Percentiles rank a stretch among this genome's conserved stretches.
These are phyloP conservation scores for Lunularia cruciata DNA, from an alignment of 225 moss, liverwort and hornwort genomes.

Conservation along the genomic window DNA sequence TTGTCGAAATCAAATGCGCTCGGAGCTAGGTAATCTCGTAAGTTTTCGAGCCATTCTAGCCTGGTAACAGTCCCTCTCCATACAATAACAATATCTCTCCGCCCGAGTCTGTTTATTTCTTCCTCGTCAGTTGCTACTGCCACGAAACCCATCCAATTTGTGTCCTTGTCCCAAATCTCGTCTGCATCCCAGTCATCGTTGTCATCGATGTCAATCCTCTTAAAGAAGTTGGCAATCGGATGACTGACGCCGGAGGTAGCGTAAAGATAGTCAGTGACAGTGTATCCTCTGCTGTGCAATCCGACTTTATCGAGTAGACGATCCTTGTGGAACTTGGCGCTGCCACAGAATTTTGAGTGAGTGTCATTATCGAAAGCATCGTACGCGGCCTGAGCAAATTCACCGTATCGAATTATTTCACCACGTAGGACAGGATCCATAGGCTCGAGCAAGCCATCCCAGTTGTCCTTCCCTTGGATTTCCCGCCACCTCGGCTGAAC, in stretches of 20 bases:
- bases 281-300: slow-evolving; percentile 58
- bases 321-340: slow-evolving; percentile 45
- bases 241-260: slow-evolving; percentile 48
- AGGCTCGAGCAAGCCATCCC: slow-evolving; percentile 63
- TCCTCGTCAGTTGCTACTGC: slow-evolving; percentile 52
- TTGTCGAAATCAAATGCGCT: slow-evolving; percentile 21
- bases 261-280: slow-evolving; percentile 68
- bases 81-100: slow-evolving; percentile 69
- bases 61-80: slow-evolving; percentile 71
- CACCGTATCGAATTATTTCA: slow-evolving; percentile 71
- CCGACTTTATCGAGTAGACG: slow-evolving; percentile 55
- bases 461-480: slow-evolving; percentile 56
- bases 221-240: slow-evolving; percentile 43
- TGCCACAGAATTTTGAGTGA: slow-evolving; percentile 66
- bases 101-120: slow-evolving; percentile 56
- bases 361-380: slow-evolving; percentile 64
- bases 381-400: slow-evolving; percentile 67
- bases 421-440: slow-evolving; percentile 58
- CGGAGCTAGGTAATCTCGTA: slow-evolving; percentile 39
- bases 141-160: slow-evolving; percentile 78
- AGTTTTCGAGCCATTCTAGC: slow-evolving; percentile 69
- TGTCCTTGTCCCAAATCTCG: slow-evolving; percentile 54
- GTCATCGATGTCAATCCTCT: slow-evolving; percentile 30
- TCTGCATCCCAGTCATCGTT: not conserved
- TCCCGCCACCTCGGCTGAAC: slow-evolving; percentile 60